phyloP scores from a whole-genome alignment of 2,329 filamentous ascomycete species.

The Sporothrix phasma region DNA sequence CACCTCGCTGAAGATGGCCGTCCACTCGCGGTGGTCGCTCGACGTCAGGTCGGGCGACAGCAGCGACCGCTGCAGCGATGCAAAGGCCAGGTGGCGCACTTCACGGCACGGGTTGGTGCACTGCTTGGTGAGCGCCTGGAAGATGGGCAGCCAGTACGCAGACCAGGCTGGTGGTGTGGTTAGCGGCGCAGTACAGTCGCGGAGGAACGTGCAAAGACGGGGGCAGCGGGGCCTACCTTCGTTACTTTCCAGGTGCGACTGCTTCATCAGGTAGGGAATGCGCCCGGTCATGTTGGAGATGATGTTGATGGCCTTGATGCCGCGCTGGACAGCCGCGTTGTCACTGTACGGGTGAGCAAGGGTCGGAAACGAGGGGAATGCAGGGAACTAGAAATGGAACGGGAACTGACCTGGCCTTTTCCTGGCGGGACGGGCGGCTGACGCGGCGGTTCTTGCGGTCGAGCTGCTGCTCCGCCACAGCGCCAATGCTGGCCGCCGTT shows the following conservation, averaged over 20 bases:
- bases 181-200: conserved; percentile 17
- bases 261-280: conserved; percentile 78
- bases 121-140: conserved; percentile 77
- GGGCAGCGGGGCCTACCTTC: conserved; percentile 48
- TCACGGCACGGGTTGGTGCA: conserved; percentile 92
- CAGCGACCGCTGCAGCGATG: conserved; percentile 73
- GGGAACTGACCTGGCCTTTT: conserved; percentile 43
- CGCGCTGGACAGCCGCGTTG: conserved; percentile 64
- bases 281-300: conserved; percentile 74
- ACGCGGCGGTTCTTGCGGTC: conserved; percentile 36
- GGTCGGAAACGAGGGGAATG: neutral
- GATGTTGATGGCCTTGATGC: conserved; percentile 68
- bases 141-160: conserved; percentile 94
- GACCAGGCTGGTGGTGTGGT: conserved; percentile 61
- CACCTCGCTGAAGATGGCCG: conserved; percentile 86
- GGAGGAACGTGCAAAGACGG: no score
- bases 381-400: neutral
- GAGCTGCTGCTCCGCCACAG: conserved; percentile 57
- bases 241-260: conserved; percentile 80
- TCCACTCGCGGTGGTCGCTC: conserved; percentile 85
- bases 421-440: conserved; percentile 37
- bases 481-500: conserved; percentile 65
- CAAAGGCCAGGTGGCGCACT: conserved; percentile 80
- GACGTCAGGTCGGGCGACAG: conserved; percentile 76
- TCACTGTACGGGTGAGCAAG: conserved; percentile 36